A percentile compares a stretch with the other conserved stretches of the same genome.
Conservation (phyloP, 2,329 filamentous ascomycete genomes). For the Myrmaecium sp. region DNA sequence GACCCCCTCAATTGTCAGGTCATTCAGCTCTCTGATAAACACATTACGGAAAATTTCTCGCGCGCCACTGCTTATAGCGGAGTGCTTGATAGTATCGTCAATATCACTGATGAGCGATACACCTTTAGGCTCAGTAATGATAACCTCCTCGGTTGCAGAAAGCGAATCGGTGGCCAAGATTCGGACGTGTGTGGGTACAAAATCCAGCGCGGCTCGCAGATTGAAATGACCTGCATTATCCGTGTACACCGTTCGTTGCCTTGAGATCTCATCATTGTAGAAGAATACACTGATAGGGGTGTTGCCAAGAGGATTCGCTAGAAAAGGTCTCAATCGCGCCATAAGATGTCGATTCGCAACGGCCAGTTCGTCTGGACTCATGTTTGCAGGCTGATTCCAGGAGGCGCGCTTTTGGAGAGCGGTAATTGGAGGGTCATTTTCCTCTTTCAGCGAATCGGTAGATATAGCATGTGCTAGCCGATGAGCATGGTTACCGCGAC, state of each 20-base stretch:
- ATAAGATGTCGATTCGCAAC: conserved; percentile 77
- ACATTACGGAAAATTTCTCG: conserved; percentile 94
- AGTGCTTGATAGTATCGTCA: conserved; percentile 93
- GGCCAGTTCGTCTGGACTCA: conserved; percentile 59
- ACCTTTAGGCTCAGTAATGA: conserved; percentile 59
- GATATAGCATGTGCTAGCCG: conserved; percentile 13
- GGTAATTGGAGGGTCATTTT: conserved; percentile 8
- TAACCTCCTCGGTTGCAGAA: conserved; percentile 62
- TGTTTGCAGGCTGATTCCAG: conserved; percentile 38
- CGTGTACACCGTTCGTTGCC: conserved; percentile 70
- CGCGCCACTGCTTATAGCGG: conserved; percentile 72
- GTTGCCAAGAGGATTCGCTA: conserved; percentile 64
- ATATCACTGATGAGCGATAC: conserved; percentile 94
- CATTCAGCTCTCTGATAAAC: conserved; percentile 70
- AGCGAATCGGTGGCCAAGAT: conserved; percentile 75
- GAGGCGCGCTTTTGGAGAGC: conserved; percentile 30
- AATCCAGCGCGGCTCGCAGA: conserved; percentile 65
- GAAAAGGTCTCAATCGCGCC: conserved; percentile 73
- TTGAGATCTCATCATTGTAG: conserved; percentile 69
- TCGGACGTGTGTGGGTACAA: conserved; percentile 76
- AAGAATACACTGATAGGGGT: conserved; percentile 84
- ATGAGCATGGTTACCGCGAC: conserved; percentile 8
- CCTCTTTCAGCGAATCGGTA: conserved; percentile 11
- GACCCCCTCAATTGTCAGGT: conserved; percentile 74
- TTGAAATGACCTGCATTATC: conserved; percentile 81